These are phyloP conservation scores for Trichoderma pleuroti DNA, from an alignment of 2,329 filamentous ascomycete genomes.

Conservation along the genomic window DNA sequence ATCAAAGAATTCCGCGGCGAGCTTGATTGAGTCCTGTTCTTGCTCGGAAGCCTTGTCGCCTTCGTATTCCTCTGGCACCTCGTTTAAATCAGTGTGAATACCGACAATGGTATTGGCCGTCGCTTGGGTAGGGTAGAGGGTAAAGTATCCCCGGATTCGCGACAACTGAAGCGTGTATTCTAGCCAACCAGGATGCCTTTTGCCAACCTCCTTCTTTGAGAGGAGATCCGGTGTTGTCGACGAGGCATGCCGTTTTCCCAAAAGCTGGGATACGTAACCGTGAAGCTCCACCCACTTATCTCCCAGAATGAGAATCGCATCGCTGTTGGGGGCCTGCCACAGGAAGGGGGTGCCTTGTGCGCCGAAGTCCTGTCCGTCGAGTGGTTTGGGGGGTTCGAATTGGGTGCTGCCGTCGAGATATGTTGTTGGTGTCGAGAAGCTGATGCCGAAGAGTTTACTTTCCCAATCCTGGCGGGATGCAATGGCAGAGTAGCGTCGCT, in stretches of 20 bases:
- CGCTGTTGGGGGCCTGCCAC: slow-evolving; percentile 80
- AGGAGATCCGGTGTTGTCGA: slow-evolving; percentile 39
- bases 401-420: slow-evolving; percentile 57
- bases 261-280: slow-evolving; percentile 65
- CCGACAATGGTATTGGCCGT: slow-evolving; percentile 59
- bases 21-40: slow-evolving; percentile 23
- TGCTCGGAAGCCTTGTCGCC: slow-evolving; percentile 25
- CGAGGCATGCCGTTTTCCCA: slow-evolving; percentile 43
- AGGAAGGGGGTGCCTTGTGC: slow-evolving; percentile 59
- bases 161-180: slow-evolving; percentile 76
- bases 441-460: slow-evolving; percentile 68
- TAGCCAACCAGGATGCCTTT: slow-evolving; percentile 69
- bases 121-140: slow-evolving; percentile 69
- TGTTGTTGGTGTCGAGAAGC: slow-evolving; percentile 67
- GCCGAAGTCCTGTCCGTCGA: slow-evolving; percentile 21
- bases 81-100: slow-evolving; percentile 72
- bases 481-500: slow-evolving; percentile 67
- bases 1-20: slow-evolving; percentile 35
- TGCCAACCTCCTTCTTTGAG: slow-evolving; percentile 59
- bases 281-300: slow-evolving; percentile 86
- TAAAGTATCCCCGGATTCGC: slow-evolving; percentile 70
- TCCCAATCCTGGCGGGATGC: slow-evolving; percentile 44
- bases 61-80: slow-evolving; percentile 66
- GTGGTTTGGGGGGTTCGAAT: slow-evolving; percentile 46
- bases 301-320: slow-evolving; percentile 78